Evolutionary conservation across 148 eudicot genomes (phyloP).

Genomic region (Spergularia bocconei): DNA sequence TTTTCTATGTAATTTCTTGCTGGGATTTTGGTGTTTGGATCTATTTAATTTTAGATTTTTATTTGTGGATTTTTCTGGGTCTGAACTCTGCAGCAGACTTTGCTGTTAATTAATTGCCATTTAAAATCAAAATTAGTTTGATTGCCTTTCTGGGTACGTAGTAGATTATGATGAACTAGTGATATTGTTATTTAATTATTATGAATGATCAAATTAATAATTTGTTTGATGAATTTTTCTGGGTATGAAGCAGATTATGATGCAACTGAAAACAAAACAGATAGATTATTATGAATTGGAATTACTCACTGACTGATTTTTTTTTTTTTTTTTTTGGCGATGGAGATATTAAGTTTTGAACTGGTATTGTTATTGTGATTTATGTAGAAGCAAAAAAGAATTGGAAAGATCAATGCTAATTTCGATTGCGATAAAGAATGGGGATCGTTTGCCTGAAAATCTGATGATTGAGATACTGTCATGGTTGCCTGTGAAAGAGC

Average conservation of each 20-base stretch:
- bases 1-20: not conserved
- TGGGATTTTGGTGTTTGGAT: not conserved
- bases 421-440: not conserved
- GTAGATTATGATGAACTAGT: too few species aligned
- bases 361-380: not conserved
- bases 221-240: too few species aligned
- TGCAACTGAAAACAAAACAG: too few species aligned
- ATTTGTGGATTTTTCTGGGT: not conserved
- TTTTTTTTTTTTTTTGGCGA: too few species aligned
- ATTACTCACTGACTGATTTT: not conserved
- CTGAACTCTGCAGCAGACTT: too few species aligned
- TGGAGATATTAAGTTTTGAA: not conserved
- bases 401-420: constrained; percentile 1
- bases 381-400: constrained; percentile 3
- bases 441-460: constrained; percentile 14
- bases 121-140: too few species aligned
- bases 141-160: too few species aligned
- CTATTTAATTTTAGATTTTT: not conserved
- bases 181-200: too few species aligned
- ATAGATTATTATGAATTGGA: not conserved
- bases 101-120: too few species aligned
- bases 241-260: too few species aligned
- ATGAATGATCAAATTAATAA: too few species aligned
- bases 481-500: constrained; percentile 28
- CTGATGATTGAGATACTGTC: constrained; percentile 26